Conservation (phyloP, 2,329 filamentous ascomycete genomes). For the Cytospora piceicola region DNA sequence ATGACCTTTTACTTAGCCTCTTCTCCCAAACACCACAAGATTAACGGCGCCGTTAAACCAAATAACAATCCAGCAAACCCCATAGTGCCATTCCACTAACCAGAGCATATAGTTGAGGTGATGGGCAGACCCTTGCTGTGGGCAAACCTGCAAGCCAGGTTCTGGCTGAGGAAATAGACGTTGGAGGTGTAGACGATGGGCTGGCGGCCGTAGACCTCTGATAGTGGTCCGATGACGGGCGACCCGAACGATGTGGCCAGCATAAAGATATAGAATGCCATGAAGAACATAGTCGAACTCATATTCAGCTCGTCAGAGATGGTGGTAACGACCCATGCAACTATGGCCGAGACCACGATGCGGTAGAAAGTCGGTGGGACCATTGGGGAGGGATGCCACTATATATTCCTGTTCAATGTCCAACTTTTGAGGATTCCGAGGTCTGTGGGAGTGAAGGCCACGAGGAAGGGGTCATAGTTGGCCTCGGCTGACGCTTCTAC, state of each 20-base stretch:
- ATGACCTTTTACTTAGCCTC: conserved; percentile 30
- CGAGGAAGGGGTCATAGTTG: not conserved
- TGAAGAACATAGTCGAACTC: conserved; percentile 49
- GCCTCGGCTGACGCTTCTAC: not conserved
- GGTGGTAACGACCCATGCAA: conserved; percentile 52
- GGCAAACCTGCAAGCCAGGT: conserved; percentile 50
- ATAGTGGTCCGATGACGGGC: conserved; percentile 48
- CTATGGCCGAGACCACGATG: conserved; percentile 56
- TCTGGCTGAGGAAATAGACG: conserved; percentile 55
- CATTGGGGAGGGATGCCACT: conserved; percentile 51
- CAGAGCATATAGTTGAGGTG: no score
- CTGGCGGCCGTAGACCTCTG: conserved; percentile 53
- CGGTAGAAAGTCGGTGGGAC: conserved; percentile 56
- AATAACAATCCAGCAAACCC: conserved; percentile 44
- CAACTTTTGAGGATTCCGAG: conserved; percentile 45
- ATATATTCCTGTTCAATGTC: conserved; percentile 48
- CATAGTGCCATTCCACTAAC: conserved; percentile 46
- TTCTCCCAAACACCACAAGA: conserved; percentile 49
- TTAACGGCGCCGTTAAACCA: conserved; percentile 42
- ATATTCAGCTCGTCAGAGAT: conserved; percentile 59
- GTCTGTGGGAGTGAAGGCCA: not conserved
- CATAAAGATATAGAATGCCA: conserved; percentile 51
- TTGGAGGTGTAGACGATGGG: conserved; percentile 49
- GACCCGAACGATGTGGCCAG: conserved; percentile 50
- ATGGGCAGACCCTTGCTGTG: conserved; percentile 45